Evolutionary conservation across 2,329 filamentous ascomycete species (phyloP).

Genomic region (Fusarium poae): DNA sequence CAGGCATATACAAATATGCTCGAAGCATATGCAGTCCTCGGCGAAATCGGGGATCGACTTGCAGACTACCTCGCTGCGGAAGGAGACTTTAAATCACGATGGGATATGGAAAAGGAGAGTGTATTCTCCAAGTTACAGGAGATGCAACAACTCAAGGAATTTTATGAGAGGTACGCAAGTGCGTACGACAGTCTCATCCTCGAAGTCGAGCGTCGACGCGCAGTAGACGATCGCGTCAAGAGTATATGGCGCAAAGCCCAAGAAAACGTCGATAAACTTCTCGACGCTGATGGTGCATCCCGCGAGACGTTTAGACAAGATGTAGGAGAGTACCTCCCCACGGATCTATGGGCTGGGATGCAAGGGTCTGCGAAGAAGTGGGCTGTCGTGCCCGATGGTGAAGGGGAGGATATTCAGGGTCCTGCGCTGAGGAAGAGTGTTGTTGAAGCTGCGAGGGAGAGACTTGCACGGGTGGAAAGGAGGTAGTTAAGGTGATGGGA

Average conservation of each 20-base stretch:
- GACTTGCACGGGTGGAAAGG: slow-evolving; percentile 30
- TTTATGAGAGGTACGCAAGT: slow-evolving; percentile 87
- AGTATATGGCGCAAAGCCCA: slow-evolving; percentile 82
- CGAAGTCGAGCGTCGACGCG: slow-evolving; percentile 81
- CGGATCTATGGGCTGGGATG: slow-evolving; percentile 87
- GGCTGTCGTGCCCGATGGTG: slow-evolving; percentile 58
- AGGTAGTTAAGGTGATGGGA: slow-evolving; percentile 9
- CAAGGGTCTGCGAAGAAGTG: slow-evolving; percentile 68
- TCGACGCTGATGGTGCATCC: slow-evolving; percentile 77
- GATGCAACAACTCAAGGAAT: slow-evolving; percentile 80
- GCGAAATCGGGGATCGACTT: slow-evolving; percentile 75
- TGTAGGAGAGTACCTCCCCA: slow-evolving; percentile 87
- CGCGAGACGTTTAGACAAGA: slow-evolving; percentile 84
- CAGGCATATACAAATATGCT: slow-evolving; percentile 69
- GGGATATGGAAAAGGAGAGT: slow-evolving; percentile 79
- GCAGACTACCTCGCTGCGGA: slow-evolving; percentile 74
- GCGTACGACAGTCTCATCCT: slow-evolving; percentile 88
- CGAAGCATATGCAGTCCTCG: slow-evolving; percentile 74
- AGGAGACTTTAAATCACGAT: slow-evolving; percentile 72
- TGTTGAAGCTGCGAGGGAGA: slow-evolving; percentile 44
- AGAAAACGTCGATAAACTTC: slow-evolving; percentile 80
- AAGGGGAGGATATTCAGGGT: slow-evolving; percentile 27
- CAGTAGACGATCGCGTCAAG: slow-evolving; percentile 79
- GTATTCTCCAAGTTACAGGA: slow-evolving; percentile 79
- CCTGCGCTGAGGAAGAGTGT: slow-evolving; percentile 41